Percentiles rank a stretch among this genome's conserved stretches.
phyloP scores from a whole-genome alignment of 2,329 filamentous ascomycete genomes.

The Ophiocordyceps robertsii region DNA sequence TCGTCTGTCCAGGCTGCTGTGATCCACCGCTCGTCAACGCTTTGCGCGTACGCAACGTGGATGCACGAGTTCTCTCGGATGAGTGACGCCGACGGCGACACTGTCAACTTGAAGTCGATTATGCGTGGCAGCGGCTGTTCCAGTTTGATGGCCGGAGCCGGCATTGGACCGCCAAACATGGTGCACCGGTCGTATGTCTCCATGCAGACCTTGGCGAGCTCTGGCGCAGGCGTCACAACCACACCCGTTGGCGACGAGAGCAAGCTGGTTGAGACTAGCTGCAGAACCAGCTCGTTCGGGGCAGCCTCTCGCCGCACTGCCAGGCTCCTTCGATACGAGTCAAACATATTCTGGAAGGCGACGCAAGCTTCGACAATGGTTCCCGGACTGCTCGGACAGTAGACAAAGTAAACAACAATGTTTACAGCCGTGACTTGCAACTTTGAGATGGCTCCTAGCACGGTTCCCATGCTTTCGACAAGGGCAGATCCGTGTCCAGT shows the following conservation, averaged over 20 bases:
- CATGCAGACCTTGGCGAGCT: constrained; percentile 50
- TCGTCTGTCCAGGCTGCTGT: constrained; percentile 73
- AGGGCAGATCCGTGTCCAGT: constrained; percentile 30
- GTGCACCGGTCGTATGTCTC: constrained; percentile 69
- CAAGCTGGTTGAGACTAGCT: constrained; percentile 58
- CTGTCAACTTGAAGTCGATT: constrained; percentile 61
- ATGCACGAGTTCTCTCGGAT: constrained; percentile 69
- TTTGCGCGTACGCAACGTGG: constrained; percentile 67
- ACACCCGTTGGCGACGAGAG: constrained; percentile 50
- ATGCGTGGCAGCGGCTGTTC: constrained; percentile 55
- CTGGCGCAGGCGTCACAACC: constrained; percentile 45
- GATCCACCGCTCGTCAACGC: constrained; percentile 65
- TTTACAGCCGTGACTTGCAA: constrained; percentile 36
- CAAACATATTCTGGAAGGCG: constrained; percentile 60
- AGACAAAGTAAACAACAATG: constrained; percentile 65
- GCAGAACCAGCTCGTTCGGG: constrained; percentile 58
- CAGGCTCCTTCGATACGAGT: constrained; percentile 34
- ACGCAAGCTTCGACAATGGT: constrained; percentile 58
- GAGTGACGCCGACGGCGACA: constrained; percentile 56
- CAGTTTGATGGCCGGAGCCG: constrained; percentile 58
- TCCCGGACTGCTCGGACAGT: constrained; percentile 47
- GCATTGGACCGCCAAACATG: constrained; percentile 38
- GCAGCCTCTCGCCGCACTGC: constrained; percentile 27
- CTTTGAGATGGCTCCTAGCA: constrained; percentile 32
- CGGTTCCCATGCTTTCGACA: constrained; percentile 32